Evolutionary conservation across 2,329 filamentous ascomycete genomes (phyloP).

Genomic region (Apiospora arundinis): DNA sequence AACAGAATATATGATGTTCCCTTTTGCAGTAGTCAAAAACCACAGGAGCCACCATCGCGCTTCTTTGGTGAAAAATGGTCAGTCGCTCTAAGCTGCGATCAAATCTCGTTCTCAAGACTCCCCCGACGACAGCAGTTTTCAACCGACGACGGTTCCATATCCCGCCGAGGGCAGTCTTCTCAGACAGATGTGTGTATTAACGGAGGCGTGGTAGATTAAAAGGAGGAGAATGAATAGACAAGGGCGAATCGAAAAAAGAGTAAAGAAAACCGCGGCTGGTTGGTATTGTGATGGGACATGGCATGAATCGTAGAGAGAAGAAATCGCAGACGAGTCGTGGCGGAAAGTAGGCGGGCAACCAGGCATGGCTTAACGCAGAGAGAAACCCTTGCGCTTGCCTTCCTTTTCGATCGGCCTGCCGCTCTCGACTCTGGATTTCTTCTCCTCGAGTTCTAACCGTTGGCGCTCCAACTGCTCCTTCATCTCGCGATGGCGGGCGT

Average conservation of each 20-base stretch:
- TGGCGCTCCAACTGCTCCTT: conserved; percentile 98
- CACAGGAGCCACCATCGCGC: conserved; percentile 8
- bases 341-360: neutral
- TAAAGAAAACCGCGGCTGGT: conserved; percentile 58
- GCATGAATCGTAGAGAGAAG: conserved; percentile 55
- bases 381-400: conserved; percentile 99
- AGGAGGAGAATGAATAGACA: conserved; percentile 48
- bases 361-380: conserved; percentile 76
- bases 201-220: conserved; percentile 48
- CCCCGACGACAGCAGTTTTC: conserved; percentile 30
- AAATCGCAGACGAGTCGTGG: conserved; percentile 31
- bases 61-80: neutral
- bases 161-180: conserved; percentile 37
- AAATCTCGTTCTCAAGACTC: conserved; percentile 15
- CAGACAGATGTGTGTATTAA: conserved; percentile 46
- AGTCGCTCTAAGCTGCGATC: neutral
- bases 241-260: conserved; percentile 50
- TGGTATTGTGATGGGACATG: conserved; percentile 64
- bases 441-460: conserved; percentile 94
- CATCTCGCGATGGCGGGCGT: conserved; percentile 98
- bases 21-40: conserved; percentile 17
- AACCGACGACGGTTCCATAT: conserved; percentile 25
- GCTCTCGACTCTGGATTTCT: conserved; percentile 94
- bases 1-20: conserved; percentile 26
- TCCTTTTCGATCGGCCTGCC: conserved; percentile 97